These are phyloP conservation scores for Podaxis sp. DNA, from an alignment of 768 basidiomycete species.

Conservation along the genomic window DNA sequence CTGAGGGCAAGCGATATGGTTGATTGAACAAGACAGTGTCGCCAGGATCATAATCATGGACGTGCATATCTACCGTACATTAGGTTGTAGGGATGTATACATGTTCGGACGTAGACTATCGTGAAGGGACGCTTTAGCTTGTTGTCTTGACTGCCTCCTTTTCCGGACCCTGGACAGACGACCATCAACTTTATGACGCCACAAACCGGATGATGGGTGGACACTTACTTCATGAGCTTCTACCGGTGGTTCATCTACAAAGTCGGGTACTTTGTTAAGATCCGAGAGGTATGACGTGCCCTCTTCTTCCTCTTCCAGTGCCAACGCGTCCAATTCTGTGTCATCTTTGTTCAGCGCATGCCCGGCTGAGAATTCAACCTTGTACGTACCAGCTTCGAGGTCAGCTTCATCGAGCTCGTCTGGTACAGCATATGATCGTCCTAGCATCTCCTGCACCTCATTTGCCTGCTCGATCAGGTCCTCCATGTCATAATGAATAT, in stretches of 20 bases:
- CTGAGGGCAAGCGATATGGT: conserved; percentile 61
- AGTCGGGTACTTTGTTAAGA: conserved; percentile 87
- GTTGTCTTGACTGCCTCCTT: conserved; percentile 61
- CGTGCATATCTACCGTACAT: conserved; percentile 16
- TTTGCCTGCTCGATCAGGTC: conserved; percentile 96
- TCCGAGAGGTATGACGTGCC: conserved; percentile 86
- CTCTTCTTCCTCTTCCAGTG: conserved; percentile 90
- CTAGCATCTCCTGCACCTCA: conserved; percentile 94
- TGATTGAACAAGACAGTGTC: conserved; percentile 29
- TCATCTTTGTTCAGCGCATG: neutral
- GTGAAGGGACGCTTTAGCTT: conserved; percentile 26
- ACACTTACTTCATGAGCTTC: conserved; percentile 59
- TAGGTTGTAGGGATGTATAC: neutral
- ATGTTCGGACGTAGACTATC: neutral
- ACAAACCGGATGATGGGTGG: neutral
- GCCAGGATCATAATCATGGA: conserved; percentile 10
- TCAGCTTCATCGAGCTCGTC: conserved; percentile 98
- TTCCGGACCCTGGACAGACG: conserved; percentile 35
- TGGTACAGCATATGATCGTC: conserved; percentile 92
- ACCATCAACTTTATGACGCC: neutral
- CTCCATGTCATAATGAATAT: conserved; percentile 97
- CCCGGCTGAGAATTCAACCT: neutral
- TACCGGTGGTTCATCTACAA: conserved; percentile 85
- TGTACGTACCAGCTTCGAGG: conserved; percentile 81
- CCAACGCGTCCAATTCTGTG: conserved; percentile 90